Evolutionary conservation across 169 alveolate genomes (phyloP).

Genomic region (Theileria parva): DNA sequence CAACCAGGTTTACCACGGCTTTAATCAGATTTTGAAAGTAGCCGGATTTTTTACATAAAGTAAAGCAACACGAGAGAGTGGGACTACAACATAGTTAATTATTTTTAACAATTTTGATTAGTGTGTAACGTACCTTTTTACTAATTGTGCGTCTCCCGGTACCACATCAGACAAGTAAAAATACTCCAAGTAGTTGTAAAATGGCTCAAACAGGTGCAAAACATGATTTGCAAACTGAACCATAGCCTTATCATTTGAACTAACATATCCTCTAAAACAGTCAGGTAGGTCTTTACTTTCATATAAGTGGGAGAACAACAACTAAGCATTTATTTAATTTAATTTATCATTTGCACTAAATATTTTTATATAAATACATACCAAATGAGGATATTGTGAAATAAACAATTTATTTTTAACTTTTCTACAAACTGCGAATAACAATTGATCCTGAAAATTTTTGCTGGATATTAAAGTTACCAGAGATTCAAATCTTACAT

Average conservation of each 20-base stretch:
- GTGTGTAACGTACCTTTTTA: not conserved
- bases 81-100: constrained; percentile 17
- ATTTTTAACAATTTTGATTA: not conserved
- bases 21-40: constrained; percentile 9
- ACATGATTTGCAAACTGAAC: constrained; percentile 33
- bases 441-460: constrained; percentile 15
- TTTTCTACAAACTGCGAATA: constrained; percentile 37
- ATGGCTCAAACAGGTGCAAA: constrained; percentile 25
- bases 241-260: constrained; percentile 47
- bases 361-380: constrained; percentile 1
- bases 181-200: constrained; percentile 30
- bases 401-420: constrained; percentile 39
- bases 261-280: constrained; percentile 41
- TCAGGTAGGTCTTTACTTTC: constrained; percentile 39
- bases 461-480: not conserved
- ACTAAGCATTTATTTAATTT: not conserved
- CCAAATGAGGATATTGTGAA: constrained; percentile 24
- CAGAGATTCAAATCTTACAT: constrained; percentile 31
- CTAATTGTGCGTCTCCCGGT: not conserved
- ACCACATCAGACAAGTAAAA: constrained; percentile 31
- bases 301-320: constrained; percentile 14
- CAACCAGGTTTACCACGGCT: constrained; percentile 29
- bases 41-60: not conserved
- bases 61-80: not conserved
- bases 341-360: not conserved